Evolutionary conservation across 179 eudicot genomes (phyloP).

Genomic region (Camellia oleifera): DNA sequence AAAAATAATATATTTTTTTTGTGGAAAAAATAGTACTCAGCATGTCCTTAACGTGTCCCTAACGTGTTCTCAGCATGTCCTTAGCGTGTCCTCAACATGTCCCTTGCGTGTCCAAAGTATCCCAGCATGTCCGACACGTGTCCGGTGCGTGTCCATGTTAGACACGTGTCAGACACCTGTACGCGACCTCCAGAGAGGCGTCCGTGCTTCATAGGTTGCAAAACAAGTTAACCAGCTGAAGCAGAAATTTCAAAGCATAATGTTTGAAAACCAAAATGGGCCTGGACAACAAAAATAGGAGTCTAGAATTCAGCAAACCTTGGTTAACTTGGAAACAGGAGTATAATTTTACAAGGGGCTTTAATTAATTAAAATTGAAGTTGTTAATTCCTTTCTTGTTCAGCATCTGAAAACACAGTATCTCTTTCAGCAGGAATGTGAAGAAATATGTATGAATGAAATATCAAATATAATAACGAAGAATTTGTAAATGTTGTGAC

Average conservation of each 20-base stretch:
- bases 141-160: no score
- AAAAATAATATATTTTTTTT: no score
- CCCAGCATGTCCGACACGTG: no score
- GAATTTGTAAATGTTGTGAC: background rate
- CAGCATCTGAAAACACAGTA: background rate
- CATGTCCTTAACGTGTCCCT: no score
- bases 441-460: background rate
- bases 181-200: no score
- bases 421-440: background rate
- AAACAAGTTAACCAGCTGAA: background rate
- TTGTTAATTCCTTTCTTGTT: background rate
- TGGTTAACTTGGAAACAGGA: background rate
- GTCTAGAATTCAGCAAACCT: background rate
- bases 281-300: background rate
- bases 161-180: no score
- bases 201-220: background rate
- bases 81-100: no score
- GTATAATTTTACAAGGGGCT: background rate
- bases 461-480: background rate
- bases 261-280: background rate
- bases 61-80: no score
- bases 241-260: constrained; percentile 1
- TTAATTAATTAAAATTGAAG: background rate
- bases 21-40: no score
- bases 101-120: no score